Evolutionary conservation across 345 rosid species (phyloP).

Genomic region (Arabis hirsuta): DNA sequence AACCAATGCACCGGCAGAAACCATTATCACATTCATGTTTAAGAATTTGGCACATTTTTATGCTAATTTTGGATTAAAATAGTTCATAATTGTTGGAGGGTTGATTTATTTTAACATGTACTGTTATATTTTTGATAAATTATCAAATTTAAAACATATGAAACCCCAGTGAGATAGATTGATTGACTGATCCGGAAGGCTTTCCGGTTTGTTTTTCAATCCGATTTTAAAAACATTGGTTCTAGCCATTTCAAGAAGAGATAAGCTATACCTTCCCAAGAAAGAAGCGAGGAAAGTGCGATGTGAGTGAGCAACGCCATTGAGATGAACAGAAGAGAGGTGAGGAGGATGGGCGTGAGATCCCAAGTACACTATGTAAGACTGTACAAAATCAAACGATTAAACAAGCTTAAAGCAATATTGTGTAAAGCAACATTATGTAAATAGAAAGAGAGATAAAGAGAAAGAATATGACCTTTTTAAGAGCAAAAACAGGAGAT

Average conservation of each 20-base stretch:
- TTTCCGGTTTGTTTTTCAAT: too few species aligned
- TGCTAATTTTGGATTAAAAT: too few species aligned
- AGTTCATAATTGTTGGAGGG: too few species aligned
- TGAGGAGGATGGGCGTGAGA: constrained; percentile 59
- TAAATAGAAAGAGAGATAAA: not conserved
- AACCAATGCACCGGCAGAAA: not conserved
- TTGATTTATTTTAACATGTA: too few species aligned
- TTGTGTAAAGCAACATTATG: not conserved
- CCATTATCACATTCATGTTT: too few species aligned
- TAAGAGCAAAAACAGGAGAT: constrained; percentile 50
- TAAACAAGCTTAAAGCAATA: constrained; percentile 1
- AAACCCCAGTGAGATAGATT: too few species aligned
- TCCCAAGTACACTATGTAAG: constrained; percentile 75
- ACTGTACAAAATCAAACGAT: constrained; percentile 34
- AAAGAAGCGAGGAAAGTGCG: constrained; percentile 56
- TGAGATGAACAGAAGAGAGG: constrained; percentile 44
- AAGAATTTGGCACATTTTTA: too few species aligned
- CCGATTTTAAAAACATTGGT: not conserved
- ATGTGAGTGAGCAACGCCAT: constrained; percentile 51
- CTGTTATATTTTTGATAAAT: too few species aligned
- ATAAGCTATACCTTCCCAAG: constrained; percentile 51
- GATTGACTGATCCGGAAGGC: too few species aligned
- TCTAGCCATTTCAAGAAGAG: not conserved
- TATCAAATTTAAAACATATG: too few species aligned
- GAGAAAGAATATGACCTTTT: constrained; percentile 38